These are phyloP conservation scores for Colletotrichum horii DNA, from an alignment of 2,329 filamentous ascomycete species.

Conservation along the genomic window DNA sequence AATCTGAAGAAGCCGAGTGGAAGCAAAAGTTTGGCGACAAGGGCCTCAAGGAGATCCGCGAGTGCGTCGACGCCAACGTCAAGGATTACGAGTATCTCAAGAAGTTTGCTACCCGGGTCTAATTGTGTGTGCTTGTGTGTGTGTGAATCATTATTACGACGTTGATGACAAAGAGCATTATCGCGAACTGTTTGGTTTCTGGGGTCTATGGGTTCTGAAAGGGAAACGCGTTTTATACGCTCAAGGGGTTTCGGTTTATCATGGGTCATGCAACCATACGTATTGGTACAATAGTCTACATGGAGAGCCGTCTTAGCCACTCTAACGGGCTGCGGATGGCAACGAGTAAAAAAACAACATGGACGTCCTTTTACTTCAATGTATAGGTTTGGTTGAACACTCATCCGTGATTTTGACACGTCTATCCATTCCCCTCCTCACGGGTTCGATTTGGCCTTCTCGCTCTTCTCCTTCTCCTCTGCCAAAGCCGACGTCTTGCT, in stretches of 20 bases:
- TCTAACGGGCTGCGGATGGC: not conserved
- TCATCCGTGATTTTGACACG: not conserved
- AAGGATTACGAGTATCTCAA: slow-evolving; percentile 83
- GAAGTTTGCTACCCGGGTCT: slow-evolving; percentile 73
- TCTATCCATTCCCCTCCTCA: not conserved
- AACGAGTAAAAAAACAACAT: not conserved
- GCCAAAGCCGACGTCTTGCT: too few relatives aligned
- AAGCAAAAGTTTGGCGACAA: slow-evolving; percentile 75
- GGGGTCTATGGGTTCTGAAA: not conserved
- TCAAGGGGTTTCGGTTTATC: slow-evolving; percentile 1
- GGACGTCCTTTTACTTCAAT: slow-evolving; percentile 7
- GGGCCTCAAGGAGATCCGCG: slow-evolving; percentile 71
- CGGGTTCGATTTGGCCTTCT: not conserved
- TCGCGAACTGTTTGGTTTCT: not conserved
- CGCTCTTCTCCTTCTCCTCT: not conserved
- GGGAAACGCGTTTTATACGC: not conserved
- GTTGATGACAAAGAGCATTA: slow-evolving; percentile 15
- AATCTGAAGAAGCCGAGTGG: slow-evolving; percentile 76
- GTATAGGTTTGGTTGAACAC: not conserved
- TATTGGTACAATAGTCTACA: slow-evolving; percentile 24
- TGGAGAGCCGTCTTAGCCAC: slow-evolving; percentile 1
- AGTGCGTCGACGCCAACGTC: slow-evolving; percentile 74
- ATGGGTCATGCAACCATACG: slow-evolving; percentile 15
- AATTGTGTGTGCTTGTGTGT: slow-evolving; percentile 16
- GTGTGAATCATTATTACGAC: not conserved